phyloP scores from a whole-genome alignment of 257 asterid species.

The Lantana camara region DNA sequence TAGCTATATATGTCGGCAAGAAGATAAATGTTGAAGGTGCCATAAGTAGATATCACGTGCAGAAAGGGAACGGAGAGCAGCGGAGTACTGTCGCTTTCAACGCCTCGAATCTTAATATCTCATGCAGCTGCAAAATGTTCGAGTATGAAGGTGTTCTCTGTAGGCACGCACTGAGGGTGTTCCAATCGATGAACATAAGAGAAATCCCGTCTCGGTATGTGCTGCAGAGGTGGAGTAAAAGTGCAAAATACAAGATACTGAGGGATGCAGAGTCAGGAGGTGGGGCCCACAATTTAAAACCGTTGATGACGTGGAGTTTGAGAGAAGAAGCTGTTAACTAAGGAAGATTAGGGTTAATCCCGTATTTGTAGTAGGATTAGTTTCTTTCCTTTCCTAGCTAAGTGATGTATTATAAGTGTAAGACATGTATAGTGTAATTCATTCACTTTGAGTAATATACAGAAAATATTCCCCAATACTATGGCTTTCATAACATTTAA shows the following conservation, averaged over 20 bases:
- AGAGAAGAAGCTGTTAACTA: too few relatives aligned
- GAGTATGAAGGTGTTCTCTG: conserved; percentile 69
- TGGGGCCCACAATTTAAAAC: conserved; percentile 44
- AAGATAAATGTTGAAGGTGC: conserved; percentile 68
- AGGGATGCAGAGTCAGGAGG: conserved; percentile 60
- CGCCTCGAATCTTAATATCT: conserved; percentile 55
- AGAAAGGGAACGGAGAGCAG: conserved; percentile 57
- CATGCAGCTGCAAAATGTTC: conserved; percentile 69
- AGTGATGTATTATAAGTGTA: too few relatives aligned
- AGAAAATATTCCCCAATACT: too few relatives aligned
- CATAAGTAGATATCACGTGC: conserved; percentile 62
- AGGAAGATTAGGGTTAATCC: too few relatives aligned
- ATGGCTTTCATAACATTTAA: too few relatives aligned
- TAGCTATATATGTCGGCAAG: conserved; percentile 53
- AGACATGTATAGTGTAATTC: too few relatives aligned
- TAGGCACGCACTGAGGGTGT: conserved; percentile 60
- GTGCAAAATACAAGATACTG: conserved; percentile 49
- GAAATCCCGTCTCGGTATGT: conserved; percentile 62
- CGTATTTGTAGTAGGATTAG: too few relatives aligned
- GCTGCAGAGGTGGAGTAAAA: conserved; percentile 66
- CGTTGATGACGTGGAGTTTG: conserved; percentile 67
- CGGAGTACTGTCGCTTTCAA: conserved; percentile 64
- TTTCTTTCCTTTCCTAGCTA: too few relatives aligned
- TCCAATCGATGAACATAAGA: conserved; percentile 59
- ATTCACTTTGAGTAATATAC: too few relatives aligned